Percentiles rank a stretch among this genome's conserved stretches.
These are phyloP conservation scores for Acer yangbiense DNA, from an alignment of 345 rosid genomes.

Conservation along the genomic window DNA sequence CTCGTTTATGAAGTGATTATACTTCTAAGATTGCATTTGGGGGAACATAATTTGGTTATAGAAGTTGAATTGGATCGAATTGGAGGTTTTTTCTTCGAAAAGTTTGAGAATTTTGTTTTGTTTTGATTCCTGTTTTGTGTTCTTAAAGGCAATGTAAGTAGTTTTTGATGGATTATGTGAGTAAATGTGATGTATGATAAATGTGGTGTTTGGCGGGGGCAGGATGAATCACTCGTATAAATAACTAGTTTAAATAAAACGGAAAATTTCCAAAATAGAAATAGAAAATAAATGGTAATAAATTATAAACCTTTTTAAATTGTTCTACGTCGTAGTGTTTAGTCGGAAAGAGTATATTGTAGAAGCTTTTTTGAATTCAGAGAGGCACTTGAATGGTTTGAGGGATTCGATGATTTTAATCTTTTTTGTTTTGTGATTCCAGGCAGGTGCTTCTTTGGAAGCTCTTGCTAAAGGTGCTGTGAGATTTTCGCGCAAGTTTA, in stretches of 20 bases:
- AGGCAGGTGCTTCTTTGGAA: constrained; percentile 99
- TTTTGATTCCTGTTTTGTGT: neutral
- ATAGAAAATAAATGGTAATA: neutral
- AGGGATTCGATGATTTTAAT: neutral
- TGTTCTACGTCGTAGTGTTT: neutral
- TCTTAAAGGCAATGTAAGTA: neutral
- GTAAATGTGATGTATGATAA: neutral
- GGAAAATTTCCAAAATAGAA: neutral
- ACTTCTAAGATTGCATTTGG: neutral
- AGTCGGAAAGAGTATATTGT: neutral
- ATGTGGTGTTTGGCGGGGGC: neutral
- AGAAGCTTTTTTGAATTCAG: neutral
- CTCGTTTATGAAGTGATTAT: neutral
- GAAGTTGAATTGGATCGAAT: neutral
- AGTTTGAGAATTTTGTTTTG: neutral
- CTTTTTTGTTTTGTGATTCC: constrained; percentile 20
- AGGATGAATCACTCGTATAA: neutral
- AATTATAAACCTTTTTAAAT: neutral
- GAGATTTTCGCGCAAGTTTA: constrained; percentile 71
- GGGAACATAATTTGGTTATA: neutral
- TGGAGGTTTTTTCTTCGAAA: neutral
- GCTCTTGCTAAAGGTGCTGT: constrained; percentile 98
- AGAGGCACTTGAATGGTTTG: neutral
- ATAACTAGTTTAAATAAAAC: neutral
- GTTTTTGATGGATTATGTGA: neutral